These are phyloP conservation scores for Lactifluus subvellereus DNA, from an alignment of 768 basidiomycete species.

Conservation along the genomic window DNA sequence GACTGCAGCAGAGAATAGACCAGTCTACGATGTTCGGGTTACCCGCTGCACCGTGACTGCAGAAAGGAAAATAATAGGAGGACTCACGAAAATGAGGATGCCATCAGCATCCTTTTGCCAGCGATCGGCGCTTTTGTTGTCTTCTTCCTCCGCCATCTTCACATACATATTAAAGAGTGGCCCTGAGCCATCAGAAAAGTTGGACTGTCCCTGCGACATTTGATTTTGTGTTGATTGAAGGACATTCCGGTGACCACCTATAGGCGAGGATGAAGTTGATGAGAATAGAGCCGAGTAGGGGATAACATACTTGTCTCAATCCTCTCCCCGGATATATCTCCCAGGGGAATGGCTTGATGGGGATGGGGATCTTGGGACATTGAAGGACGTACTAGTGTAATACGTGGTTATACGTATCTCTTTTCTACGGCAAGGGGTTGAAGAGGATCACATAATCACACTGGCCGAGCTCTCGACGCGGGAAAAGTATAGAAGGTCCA, in stretches of 20 bases:
- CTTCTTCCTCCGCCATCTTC: conserved; percentile 10
- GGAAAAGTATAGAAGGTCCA: no score
- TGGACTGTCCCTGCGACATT: background rate
- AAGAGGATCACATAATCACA: no score
- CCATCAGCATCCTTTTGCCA: conserved; percentile 20
- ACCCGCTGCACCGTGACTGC: no score
- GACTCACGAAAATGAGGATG: conserved; percentile 21
- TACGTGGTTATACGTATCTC: background rate
- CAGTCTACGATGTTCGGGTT: conserved; percentile 1
- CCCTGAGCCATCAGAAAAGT: background rate
- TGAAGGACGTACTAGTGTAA: background rate
- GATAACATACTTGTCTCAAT: background rate
- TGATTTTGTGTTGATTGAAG: background rate
- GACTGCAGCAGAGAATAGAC: conserved; percentile 15
- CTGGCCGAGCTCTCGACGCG: no score
- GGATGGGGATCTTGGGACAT: background rate
- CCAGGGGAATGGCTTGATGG: background rate
- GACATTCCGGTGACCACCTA: background rate
- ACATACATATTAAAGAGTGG: conserved; percentile 12
- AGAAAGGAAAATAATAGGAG: background rate
- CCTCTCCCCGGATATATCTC: background rate
- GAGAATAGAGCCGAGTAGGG: background rate
- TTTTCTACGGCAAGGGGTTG: no score
- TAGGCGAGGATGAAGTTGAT: background rate
- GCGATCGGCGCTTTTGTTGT: conserved; percentile 14